phyloP scores from a whole-genome alignment of 192 early-diverging fungal species.

The Coemansia sp. region DNA sequence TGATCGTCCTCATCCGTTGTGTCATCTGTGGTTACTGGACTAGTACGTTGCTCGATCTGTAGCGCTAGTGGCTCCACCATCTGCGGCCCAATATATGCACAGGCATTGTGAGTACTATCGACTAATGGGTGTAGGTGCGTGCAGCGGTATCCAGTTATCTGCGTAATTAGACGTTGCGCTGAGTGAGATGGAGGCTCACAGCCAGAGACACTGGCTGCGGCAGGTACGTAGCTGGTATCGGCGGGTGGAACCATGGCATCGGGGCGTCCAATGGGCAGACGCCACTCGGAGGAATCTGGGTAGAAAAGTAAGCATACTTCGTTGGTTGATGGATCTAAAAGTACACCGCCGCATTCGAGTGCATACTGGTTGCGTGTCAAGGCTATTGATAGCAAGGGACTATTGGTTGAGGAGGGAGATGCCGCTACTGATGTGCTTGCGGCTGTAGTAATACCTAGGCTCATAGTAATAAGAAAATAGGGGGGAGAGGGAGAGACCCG shows the following conservation, averaged over 20 bases:
- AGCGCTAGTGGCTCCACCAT: conserved; percentile 53
- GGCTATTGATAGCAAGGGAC: conserved; percentile 12
- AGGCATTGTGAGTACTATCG: conserved; percentile 18
- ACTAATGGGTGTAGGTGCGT: conserved; percentile 38
- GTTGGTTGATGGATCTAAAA: conserved; percentile 45
- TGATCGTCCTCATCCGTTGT: background rate
- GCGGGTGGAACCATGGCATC: conserved; percentile 14
- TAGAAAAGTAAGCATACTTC: conserved; percentile 54
- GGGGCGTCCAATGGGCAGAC: conserved; percentile 45
- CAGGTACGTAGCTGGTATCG: background rate
- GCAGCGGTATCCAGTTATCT: conserved; percentile 49
- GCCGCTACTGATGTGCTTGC: background rate
- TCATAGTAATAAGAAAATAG: background rate
- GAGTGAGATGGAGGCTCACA: conserved; percentile 48
- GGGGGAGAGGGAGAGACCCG: background rate
- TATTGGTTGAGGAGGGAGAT: background rate
- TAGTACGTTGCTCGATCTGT: conserved; percentile 42
- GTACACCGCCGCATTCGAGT: conserved; percentile 45
- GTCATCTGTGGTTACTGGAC: too few species aligned
- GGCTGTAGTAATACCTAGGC: background rate
- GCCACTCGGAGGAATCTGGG: conserved; percentile 53
- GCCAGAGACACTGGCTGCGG: conserved; percentile 30
- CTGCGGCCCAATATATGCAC: conserved; percentile 44
- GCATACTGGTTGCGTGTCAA: conserved; percentile 48
- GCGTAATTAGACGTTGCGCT: conserved; percentile 41